Evolutionary conservation across 169 alveolate species (phyloP).

Genomic region (Plasmodium gaboni): DNA sequence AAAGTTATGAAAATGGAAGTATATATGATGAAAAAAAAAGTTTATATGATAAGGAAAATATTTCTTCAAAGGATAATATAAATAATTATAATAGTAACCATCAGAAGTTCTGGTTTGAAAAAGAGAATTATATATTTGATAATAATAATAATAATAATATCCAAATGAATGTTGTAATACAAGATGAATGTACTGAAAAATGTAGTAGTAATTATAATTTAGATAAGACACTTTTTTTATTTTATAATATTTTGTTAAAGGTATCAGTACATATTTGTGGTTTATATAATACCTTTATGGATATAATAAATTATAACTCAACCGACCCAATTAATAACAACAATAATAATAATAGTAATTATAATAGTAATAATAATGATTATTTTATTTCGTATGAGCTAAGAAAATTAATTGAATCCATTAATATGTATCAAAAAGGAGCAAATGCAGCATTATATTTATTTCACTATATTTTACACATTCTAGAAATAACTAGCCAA

Average conservation of each 20-base stretch:
- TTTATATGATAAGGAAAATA: no score
- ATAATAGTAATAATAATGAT: no score
- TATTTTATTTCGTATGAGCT: conserved; percentile 7
- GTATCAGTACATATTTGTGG: conserved; percentile 38
- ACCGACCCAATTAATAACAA: background rate
- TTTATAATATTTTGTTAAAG: conserved; percentile 20
- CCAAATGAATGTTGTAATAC: background rate
- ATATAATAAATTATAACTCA: conserved; percentile 25
- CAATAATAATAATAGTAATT: no score
- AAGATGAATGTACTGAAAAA: background rate
- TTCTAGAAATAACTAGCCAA: background rate
- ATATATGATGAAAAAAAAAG: no score
- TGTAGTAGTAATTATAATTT: background rate
- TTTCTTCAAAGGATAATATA: no score
- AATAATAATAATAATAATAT: background rate
- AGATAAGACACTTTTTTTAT: background rate
- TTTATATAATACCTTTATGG: conserved; percentile 42
- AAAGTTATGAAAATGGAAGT: no score
- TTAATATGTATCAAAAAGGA: conserved; percentile 26
- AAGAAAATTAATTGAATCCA: conserved; percentile 9
- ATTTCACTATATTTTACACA: conserved; percentile 27
- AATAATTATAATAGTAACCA: no score
- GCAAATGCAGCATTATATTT: conserved; percentile 3
- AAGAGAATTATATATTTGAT: background rate
- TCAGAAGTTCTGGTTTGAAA: no score